Percentiles rank a stretch among this genome's conserved stretches.
Conservation (phyloP, 1,284 basidiomycete species). For the Malassezia equina region DNA sequence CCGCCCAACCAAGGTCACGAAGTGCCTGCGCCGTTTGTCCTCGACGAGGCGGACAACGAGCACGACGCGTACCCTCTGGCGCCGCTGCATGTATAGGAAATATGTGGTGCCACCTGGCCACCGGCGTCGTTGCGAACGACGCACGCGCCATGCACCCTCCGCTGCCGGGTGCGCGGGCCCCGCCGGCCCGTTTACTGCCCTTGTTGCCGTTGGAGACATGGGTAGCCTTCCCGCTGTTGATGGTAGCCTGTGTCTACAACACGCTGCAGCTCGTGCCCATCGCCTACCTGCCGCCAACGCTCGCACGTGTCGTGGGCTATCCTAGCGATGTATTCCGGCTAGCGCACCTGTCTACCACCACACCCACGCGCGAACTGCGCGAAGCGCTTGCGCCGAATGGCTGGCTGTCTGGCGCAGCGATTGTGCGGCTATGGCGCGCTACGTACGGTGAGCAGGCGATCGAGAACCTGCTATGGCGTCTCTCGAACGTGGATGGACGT, state of each 20-base stretch:
- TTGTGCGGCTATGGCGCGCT: background rate
- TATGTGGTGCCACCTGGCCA: background rate
- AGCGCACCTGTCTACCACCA: background rate
- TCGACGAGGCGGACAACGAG: background rate
- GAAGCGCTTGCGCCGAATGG: conserved; percentile 6
- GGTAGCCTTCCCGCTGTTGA: conserved; percentile 1
- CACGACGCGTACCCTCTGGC: background rate
- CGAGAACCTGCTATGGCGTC: conserved; percentile 6
- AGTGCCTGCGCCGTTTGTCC: background rate
- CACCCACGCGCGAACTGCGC: conserved; percentile 9
- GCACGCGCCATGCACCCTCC: background rate
- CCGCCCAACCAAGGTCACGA: background rate
- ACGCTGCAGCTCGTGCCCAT: background rate
- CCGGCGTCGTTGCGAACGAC: background rate
- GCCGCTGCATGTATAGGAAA: background rate
- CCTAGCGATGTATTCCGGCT: conserved; percentile 10
- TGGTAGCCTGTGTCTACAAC: conserved; percentile 1
- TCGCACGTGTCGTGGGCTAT: background rate
- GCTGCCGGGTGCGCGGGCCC: background rate
- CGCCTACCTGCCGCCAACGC: background rate
- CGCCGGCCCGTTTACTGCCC: background rate
- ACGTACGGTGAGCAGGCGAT: conserved; percentile 2
- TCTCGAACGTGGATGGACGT: conserved; percentile 14
- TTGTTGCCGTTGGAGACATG: conserved; percentile 2
- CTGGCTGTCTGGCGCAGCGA: background rate